Evolutionary conservation across 768 basidiomycete genomes (phyloP).

Genomic region (Russula abietina): DNA sequence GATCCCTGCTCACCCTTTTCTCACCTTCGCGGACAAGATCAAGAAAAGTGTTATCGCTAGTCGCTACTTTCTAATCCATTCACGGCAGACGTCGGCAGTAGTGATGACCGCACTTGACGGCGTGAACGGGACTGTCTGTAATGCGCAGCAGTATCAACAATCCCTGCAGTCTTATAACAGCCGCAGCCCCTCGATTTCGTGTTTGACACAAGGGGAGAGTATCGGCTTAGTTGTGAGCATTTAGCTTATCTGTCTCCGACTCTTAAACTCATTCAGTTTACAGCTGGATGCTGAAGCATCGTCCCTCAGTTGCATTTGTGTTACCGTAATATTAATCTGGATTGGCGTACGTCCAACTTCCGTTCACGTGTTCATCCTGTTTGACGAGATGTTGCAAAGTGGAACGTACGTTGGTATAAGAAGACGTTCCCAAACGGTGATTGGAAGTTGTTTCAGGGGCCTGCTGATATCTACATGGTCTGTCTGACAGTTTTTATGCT

Average conservation of each 20-base stretch:
- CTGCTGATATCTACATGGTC: constrained; percentile 41
- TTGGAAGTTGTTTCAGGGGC: constrained; percentile 31
- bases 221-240: constrained; percentile 32
- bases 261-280: background rate
- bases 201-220: constrained; percentile 33
- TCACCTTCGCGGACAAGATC: too few species aligned
- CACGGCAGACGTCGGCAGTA: background rate
- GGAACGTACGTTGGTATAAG: constrained; percentile 13
- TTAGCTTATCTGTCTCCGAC: background rate
- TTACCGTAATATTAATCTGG: background rate
- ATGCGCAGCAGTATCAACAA: background rate
- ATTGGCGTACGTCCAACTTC: constrained; percentile 13
- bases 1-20: too few species aligned
- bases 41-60: background rate
- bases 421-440: background rate
- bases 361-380: background rate
- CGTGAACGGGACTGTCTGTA: constrained; percentile 14
- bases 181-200: constrained; percentile 17
- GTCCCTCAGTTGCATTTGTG: background rate
- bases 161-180: background rate
- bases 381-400: background rate
- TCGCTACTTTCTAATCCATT: background rate
- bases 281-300: constrained; percentile 35
- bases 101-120: background rate
- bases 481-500: background rate